Conservation (phyloP, 805 yeast genomes). For the Lachancea nothofagi region DNA sequence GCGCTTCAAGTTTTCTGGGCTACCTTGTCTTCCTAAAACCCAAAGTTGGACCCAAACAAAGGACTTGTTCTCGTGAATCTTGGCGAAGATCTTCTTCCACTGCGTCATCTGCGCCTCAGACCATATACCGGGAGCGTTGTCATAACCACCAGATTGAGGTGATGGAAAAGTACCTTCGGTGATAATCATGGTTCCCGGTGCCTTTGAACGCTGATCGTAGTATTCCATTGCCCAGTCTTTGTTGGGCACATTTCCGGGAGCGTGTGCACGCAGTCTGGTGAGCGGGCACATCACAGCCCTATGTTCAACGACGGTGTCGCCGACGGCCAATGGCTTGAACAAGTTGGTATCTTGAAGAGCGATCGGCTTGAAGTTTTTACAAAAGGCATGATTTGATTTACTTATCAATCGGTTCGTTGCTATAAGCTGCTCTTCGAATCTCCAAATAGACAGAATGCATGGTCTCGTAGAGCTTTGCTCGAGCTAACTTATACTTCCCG, state of each 20-base stretch:
- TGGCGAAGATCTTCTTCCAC: constrained; percentile 46
- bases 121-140: constrained; percentile 49
- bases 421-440: too few species aligned
- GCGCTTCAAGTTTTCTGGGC: constrained; percentile 34
- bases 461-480: too few species aligned
- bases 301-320: constrained; percentile 34
- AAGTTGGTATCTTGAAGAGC: constrained; percentile 34
- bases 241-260: constrained; percentile 38
- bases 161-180: constrained; percentile 58
- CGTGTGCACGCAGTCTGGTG: constrained; percentile 38
- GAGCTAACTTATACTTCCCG: too few species aligned
- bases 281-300: constrained; percentile 42
- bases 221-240: constrained; percentile 44
- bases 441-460: too few species aligned
- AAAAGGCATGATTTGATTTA: too few species aligned
- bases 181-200: constrained; percentile 50
- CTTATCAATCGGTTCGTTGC: too few species aligned
- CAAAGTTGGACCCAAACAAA: constrained; percentile 47
- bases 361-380: constrained; percentile 25
- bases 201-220: constrained; percentile 50
- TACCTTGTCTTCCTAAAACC: constrained; percentile 42
- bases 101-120: constrained; percentile 41
- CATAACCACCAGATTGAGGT: constrained; percentile 38
- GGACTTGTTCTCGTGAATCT: constrained; percentile 47
- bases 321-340: constrained; percentile 44